Conservation (phyloP, 2,329 filamentous ascomycete genomes). For the Aspergillus novofumigatus region DNA sequence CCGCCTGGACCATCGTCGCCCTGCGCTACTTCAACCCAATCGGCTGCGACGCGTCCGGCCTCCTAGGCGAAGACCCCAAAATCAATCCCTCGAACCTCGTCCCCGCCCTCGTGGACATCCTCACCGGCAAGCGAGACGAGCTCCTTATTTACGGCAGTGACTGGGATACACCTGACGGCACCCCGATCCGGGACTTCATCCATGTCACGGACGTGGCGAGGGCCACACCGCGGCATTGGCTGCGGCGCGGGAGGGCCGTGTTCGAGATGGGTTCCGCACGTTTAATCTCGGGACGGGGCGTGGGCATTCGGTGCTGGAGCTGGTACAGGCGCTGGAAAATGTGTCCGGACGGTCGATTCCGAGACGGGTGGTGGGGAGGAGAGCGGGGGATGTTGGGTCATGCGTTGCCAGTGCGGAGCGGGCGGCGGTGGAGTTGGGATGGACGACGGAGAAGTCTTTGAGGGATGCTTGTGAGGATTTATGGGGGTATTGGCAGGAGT, state of each 20-base stretch:
- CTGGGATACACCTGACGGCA: constrained; percentile 63
- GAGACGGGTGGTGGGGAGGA: constrained; percentile 27
- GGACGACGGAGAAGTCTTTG: constrained; percentile 36
- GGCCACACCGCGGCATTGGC: constrained; percentile 59
- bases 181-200: constrained; percentile 64
- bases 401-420: constrained; percentile 36
- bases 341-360: constrained; percentile 33
- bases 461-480: constrained; percentile 36
- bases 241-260: constrained; percentile 30
- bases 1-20: constrained; percentile 59
- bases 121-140: constrained; percentile 51
- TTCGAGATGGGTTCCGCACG: constrained; percentile 39
- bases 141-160: constrained; percentile 61
- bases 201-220: constrained; percentile 63
- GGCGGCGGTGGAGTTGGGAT: constrained; percentile 52
- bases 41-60: constrained; percentile 60
- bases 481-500: constrained; percentile 30
- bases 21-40: constrained; percentile 66
- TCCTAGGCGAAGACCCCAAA: constrained; percentile 61
- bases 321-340: constrained; percentile 35
- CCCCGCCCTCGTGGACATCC: constrained; percentile 59
- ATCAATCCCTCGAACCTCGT: constrained; percentile 61
- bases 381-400: constrained; percentile 37
- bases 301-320: constrained; percentile 37
- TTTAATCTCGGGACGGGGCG: constrained; percentile 39